Evolutionary conservation across 192 early-diverging fungal genomes (phyloP).

Genomic region (Gigaspora rosea): DNA sequence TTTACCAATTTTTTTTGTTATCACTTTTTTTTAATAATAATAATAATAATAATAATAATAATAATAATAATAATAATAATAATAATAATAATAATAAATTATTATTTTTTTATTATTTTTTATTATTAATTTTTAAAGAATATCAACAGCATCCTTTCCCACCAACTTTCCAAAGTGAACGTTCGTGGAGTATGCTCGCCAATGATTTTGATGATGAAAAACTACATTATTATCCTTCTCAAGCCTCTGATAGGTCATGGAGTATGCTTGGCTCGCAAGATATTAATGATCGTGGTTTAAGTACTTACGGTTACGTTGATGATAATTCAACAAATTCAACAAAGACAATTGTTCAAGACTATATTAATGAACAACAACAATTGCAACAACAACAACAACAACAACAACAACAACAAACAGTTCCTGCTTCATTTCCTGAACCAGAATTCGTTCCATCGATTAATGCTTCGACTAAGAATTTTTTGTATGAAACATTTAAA

Average conservation of each 20-base stretch:
- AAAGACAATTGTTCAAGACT: background rate
- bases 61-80: no score
- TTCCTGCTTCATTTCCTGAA: background rate
- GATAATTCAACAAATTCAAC: background rate
- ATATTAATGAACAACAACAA: background rate
- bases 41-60: no score
- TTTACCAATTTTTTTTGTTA: no score
- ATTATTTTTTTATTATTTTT: no score
- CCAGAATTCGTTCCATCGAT: conserved; percentile 3
- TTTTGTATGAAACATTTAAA: background rate
- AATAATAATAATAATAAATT: no score
- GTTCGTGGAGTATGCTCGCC: background rate
- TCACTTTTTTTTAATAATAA: no score
- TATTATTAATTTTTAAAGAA: no score
- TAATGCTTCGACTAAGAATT: background rate
- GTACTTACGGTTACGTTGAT: background rate
- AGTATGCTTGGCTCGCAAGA: background rate
- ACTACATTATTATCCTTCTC: background rate
- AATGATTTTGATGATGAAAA: conserved; percentile 11
- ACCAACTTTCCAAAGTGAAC: no score
- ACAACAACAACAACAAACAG: background rate
- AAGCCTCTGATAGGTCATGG: background rate
- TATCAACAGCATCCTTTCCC: no score
- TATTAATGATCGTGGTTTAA: background rate
- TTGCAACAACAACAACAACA: background rate